phyloP scores from a whole-genome alignment of 768 basidiomycete species.

The Rhodotorula taiwanensis region DNA sequence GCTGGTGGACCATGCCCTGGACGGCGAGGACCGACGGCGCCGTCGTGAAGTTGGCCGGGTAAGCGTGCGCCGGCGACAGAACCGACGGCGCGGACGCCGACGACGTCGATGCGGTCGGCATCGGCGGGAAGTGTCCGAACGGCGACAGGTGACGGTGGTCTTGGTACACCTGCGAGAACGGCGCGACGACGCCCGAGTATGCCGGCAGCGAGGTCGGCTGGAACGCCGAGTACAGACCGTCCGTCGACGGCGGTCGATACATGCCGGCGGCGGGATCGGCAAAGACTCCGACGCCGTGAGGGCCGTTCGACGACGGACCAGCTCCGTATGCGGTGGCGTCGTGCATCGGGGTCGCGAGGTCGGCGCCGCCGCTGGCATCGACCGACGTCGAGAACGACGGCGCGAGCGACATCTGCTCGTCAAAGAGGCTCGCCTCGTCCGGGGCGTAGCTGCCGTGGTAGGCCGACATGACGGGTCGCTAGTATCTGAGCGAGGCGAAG shows the following conservation, averaged over 20 bases:
- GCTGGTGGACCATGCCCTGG: conserved; percentile 6
- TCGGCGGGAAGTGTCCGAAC: not conserved
- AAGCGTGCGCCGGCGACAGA: not conserved
- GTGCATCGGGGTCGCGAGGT: too few species aligned
- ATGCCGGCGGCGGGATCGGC: not conserved
- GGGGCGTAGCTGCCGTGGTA: not conserved
- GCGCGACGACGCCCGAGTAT: not conserved
- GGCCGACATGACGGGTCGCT: not conserved
- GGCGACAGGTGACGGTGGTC: not conserved
- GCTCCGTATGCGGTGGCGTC: too few species aligned
- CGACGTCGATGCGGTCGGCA: too few species aligned
- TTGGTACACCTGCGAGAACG: not conserved
- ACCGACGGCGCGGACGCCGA: not conserved
- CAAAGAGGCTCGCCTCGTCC: not conserved
- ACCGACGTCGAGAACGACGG: not conserved
- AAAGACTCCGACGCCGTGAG: not conserved
- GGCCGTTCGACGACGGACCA: conserved; percentile 17
- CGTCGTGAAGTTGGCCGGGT: too few species aligned
- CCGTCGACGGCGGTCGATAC: not conserved
- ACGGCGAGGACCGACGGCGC: conserved; percentile 14
- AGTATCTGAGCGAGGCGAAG: not conserved
- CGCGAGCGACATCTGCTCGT: not conserved
- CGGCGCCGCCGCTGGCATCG: too few species aligned
- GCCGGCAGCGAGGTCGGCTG: not conserved
- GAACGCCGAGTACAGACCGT: not conserved